Evolutionary conservation across 2,329 filamentous ascomycete genomes (phyloP), one percentile per base, ranked within the genome.

Genomic region (Cyanodermella asteris): DNA sequence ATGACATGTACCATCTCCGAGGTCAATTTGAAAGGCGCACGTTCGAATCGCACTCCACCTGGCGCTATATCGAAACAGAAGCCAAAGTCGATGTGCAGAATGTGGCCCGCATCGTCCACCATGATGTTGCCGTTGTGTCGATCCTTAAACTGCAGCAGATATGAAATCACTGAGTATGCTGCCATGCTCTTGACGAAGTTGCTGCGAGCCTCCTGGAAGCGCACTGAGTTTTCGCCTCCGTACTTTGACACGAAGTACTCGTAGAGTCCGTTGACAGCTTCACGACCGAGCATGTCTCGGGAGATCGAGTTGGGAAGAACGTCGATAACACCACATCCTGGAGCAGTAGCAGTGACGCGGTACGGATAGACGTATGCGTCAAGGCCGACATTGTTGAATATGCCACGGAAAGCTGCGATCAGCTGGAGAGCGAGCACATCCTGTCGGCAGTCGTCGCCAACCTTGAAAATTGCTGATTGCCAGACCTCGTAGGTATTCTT

Each of bases 151-250:
- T 97, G 90, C 18, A 97, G 57, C 9, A 97, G 59, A 53, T 91
- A 97, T 0, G 80, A 90, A 36, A 97, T 94, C 40, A 97, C 73
- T 11, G 77, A 90, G 56, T 97, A 97, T 8, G 87, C 90, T 1
- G 90, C 87, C 87, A 97, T 94, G 44, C 75, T 87, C 56, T 97
- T 97, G 50, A 97, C 82, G 45, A 99, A 97, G 50, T 94, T 94
- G 53, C 67, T 82, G 33, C 87, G 73, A 7, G 87, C 87, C 47
- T 84, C 74, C 50, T 97, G 90, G 60, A 93, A 97, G 19, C 72
- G 71, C 24, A 91, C 72, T 2, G 78, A 90, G 47, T 94, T 81
- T 49, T 94, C 84, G 39, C 87, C 87, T 35, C 87, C 87, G 45
- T 97, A 97, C 47, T 91, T 93, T 38, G 76, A 82, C 29, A 93